A percentile compares a stretch with the other conserved stretches of the same genome.
These are phyloP conservation scores for Ogataea hybrid DNA, from an alignment of 1,139 yeast species.

Conservation along the genomic window DNA sequence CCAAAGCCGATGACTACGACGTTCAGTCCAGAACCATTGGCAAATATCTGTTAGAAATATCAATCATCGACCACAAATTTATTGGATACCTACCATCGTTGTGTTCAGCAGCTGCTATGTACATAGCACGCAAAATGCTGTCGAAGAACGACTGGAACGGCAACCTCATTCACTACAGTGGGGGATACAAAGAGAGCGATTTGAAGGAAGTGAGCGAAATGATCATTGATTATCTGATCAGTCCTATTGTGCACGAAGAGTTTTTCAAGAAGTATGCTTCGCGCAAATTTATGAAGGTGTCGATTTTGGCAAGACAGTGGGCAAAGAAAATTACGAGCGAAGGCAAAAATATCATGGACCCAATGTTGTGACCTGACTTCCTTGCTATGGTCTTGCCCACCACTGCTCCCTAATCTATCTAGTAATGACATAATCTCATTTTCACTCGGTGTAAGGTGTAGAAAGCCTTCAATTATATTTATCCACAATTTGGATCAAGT, in stretches of 20 bases:
- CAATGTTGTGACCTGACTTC: conserved; percentile 16
- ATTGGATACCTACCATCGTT: conserved; percentile 78
- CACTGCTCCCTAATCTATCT: conserved; percentile 6
- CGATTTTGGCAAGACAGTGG: conserved; percentile 88
- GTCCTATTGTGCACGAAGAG: conserved; percentile 90
- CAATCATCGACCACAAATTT: conserved; percentile 77
- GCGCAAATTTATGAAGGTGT: conserved; percentile 87
- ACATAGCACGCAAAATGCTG: conserved; percentile 75
- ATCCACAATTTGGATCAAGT: background rate
- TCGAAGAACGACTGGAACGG: conserved; percentile 77
- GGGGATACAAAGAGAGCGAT: conserved; percentile 80
- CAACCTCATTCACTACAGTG: conserved; percentile 83
- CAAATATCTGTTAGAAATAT: conserved; percentile 80
- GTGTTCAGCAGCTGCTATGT: conserved; percentile 92
- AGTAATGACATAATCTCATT: conserved; percentile 1
- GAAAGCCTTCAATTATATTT: background rate
- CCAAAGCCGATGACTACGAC: conserved; percentile 94
- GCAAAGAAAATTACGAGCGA: conserved; percentile 60
- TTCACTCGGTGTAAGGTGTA: conserved; percentile 4
- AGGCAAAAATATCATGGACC: conserved; percentile 35
- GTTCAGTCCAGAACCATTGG: conserved; percentile 91
- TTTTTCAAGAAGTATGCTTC: conserved; percentile 93
- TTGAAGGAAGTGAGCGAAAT: conserved; percentile 69
- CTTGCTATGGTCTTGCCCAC: conserved; percentile 9
- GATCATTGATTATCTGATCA: conserved; percentile 73